Base-by-base conservation (phyloP, 2,329 filamentous ascomycete genomes). In the Fusarium nurragi region DNA sequence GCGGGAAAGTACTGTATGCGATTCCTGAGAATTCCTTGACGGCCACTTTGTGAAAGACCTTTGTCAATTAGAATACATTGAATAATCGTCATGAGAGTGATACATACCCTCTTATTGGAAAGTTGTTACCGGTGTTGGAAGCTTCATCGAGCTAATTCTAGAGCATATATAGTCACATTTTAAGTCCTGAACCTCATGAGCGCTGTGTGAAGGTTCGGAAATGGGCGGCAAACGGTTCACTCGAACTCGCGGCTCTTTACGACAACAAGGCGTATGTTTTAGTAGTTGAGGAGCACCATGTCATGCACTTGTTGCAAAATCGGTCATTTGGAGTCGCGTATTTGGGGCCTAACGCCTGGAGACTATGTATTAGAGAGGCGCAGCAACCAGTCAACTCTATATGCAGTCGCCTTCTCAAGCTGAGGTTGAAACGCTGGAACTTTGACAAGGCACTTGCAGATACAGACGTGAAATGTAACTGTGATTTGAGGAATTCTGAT, bases 271-370 rank as follows among this genome's bases (percentile, higher is more conserved):
- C 60, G 39, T 46, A 52, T 28, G 32, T 46, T 38, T 23, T 19
- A 22, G 37, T 58, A n/a, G 45, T 34, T 43, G 34, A 36, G 38
- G 25, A 21, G 19, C 11, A n/a, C 4, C 14, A 37, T 28, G 21
- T 38, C 23, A 40, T 21, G 12, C 19, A 16, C 43, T 18, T 34
- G 21, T 25, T 28, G 21, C 22, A n/a, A 41, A 48, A 30, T 40
- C 26, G 9, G 21, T 39, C 37, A 32, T 40, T 30, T 32, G 22
- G 5, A 43, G 34, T 18, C 28, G 6, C 5, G 26, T 36, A 26
- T 21, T 23, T 18, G 48, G 44, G 58, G 53, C 53, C 52, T 55
- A 43, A 54, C 58, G 63, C 63, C 52, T 58, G 63, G 19, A 13
- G 19, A 39, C 5, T 54, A 56, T 64, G 52, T 45, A 21, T 14